Evolutionary conservation across 2,329 filamentous ascomycete genomes (phyloP).

Genomic region (Pseudopyrenochaeta lycopersici): DNA sequence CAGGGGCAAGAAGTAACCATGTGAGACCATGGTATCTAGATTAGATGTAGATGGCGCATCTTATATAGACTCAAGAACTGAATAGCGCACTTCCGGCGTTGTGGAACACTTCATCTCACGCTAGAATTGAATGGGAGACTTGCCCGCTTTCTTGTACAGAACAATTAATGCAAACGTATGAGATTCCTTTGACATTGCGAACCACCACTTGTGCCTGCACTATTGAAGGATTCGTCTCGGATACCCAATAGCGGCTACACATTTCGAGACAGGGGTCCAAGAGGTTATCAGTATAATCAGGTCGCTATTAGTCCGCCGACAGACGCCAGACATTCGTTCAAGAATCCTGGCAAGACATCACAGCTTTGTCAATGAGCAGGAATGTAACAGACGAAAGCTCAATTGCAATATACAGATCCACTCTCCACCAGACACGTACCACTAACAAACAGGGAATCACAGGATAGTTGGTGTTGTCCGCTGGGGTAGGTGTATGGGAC

Average conservation of each 20-base stretch:
- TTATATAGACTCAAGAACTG: neutral
- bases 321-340: no score
- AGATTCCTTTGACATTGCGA: no score
- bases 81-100: neutral
- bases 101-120: neutral
- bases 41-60: conserved; percentile 4
- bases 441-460: conserved; percentile 38
- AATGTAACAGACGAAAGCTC: conserved; percentile 12
- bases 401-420: conserved; percentile 17
- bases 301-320: no score
- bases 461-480: conserved; percentile 21
- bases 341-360: no score
- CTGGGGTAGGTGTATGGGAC: conserved; percentile 8
- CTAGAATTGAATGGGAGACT: neutral
- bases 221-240: no score
- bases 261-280: no score
- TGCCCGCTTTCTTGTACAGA: no score
- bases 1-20: conserved; percentile 4
- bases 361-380: neutral
- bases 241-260: no score
- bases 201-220: no score
- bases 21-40: neutral
- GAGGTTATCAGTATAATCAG: no score
- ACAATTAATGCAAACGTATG: no score
- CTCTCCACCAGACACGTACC: conserved; percentile 25